Base-by-base conservation (phyloP, 192 early-diverging fungal genomes). In the Mortierella alpina region DNA sequence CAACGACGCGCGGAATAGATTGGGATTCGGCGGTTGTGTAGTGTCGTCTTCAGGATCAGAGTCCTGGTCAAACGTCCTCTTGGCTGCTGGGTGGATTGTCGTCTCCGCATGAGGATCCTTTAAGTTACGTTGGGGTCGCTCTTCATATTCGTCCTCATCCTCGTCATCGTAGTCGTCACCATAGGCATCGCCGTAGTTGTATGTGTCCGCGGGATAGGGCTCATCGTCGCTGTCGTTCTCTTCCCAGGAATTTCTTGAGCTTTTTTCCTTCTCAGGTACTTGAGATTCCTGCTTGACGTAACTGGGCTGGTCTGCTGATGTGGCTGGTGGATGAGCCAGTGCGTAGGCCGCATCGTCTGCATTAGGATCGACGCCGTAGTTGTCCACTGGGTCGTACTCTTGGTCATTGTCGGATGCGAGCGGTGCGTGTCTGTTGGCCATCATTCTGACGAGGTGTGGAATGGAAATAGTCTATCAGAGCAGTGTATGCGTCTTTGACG, bases 171-270 rank as follows among this genome's bases (percentile, higher is more conserved):
- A 17, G 23, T 66, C 63, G 6, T 49, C 63, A 6, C 45, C 65
- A 47, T 72, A 59, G 58, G 59, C 63, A 14, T 22, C 22, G 49
- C 59, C 59, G 39, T 71, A 71, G 49, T 62, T 59, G 51, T 67
- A 72, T 44, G 56, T 56, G 20, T 71, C 53, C 45, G 56, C 56
- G 44, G 68, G 75, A 48, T 79, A 79, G 2, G 70, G 70, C 17
- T 80, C 69, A 39, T 72, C 70, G 58, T 79, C 75, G 15, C 64
- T 71, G 64, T 67, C 63, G 31, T 66, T 67, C 39, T 80, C 77
- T 45, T 80, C 70, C 77, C 77, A 72, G 13, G 77, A 80, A 15
- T 39, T 68, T 54, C 65, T 67, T 15, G 59, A 56, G 39, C 61
- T 13, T 56, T 62, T 49, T 56, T 61, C 66, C 2, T 23, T 45